A percentile compares a stretch with the other conserved stretches of the same genome.
Conservation (phyloP, 2,329 filamentous ascomycete genomes). For the Monosporascus sp. region DNA sequence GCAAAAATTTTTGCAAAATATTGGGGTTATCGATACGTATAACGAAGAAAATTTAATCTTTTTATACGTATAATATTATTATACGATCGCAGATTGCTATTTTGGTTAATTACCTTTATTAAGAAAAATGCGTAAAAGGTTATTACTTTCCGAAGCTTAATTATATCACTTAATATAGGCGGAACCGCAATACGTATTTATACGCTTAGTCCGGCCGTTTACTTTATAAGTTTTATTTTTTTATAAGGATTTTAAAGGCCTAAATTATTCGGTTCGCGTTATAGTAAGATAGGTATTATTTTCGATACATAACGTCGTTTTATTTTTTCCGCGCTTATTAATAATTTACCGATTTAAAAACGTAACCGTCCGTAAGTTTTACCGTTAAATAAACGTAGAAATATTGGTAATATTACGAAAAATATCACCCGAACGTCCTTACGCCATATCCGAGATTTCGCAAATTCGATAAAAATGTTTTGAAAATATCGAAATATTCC, state of each 20-base stretch:
- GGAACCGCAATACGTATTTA: background rate
- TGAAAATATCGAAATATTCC: no score
- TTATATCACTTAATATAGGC: background rate
- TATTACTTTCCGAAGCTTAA: background rate
- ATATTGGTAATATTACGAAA: no score
- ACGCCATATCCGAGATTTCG: no score
- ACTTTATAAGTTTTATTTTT: background rate
- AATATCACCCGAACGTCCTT: no score
- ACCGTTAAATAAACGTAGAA: no score
- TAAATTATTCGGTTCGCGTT: background rate
- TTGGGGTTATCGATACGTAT: background rate
- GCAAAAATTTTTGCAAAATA: background rate
- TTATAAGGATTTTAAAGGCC: background rate
- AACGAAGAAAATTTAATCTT: background rate
- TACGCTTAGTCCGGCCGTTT: background rate
- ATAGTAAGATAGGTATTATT: background rate
- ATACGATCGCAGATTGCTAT: background rate
- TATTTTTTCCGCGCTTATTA: background rate
- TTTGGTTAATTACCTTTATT: background rate
- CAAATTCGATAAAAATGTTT: no score
- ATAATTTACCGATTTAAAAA: no score
- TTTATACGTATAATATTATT: background rate
- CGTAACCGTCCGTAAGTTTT: no score
- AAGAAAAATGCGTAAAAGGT: background rate
- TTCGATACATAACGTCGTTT: background rate